Evolutionary conservation across 2,329 filamentous ascomycete genomes (phyloP).

Genomic region (Cadophora sp.): DNA sequence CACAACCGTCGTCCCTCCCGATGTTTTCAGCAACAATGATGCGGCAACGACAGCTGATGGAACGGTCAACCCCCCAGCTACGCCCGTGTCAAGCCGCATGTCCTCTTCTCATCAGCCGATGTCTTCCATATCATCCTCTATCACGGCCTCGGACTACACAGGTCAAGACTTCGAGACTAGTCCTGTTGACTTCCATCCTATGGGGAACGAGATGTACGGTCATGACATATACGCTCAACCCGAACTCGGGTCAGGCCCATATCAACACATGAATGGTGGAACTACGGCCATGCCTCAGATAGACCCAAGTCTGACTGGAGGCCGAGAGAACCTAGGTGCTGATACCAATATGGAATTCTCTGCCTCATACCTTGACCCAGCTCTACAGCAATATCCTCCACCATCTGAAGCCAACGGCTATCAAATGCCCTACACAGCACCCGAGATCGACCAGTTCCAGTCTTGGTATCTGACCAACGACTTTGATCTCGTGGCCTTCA

Average conservation of each 20-base stretch:
- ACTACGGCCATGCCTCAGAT: constrained; percentile 6
- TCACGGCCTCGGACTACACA: not conserved
- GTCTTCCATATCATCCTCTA: not conserved
- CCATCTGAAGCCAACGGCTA: not conserved
- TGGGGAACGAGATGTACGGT: not conserved
- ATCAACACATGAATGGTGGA: not conserved
- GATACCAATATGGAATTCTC: constrained; percentile 7
- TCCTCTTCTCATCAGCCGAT: not conserved
- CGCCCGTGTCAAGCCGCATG: not conserved
- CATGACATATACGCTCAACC: constrained; percentile 8
- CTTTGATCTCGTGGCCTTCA: constrained; percentile 18
- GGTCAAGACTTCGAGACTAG: constrained; percentile 1
- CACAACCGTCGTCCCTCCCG: constrained; percentile 13
- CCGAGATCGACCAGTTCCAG: constrained; percentile 14
- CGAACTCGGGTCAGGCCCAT: not conserved
- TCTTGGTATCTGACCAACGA: constrained; percentile 9
- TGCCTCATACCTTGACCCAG: constrained; percentile 10
- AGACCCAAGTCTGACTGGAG: constrained; percentile 14
- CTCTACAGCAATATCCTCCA: constrained; percentile 9
- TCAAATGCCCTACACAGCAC: constrained; percentile 14
- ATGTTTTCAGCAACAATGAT: constrained; percentile 18
- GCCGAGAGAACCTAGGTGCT: not conserved
- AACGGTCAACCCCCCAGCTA: not conserved
- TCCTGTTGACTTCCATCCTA: constrained; percentile 9
- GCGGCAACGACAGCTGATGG: constrained; percentile 11